phyloP scores from a whole-genome alignment of 2,329 filamentous ascomycete genomes.

The Neofusicoccum laricinum region DNA sequence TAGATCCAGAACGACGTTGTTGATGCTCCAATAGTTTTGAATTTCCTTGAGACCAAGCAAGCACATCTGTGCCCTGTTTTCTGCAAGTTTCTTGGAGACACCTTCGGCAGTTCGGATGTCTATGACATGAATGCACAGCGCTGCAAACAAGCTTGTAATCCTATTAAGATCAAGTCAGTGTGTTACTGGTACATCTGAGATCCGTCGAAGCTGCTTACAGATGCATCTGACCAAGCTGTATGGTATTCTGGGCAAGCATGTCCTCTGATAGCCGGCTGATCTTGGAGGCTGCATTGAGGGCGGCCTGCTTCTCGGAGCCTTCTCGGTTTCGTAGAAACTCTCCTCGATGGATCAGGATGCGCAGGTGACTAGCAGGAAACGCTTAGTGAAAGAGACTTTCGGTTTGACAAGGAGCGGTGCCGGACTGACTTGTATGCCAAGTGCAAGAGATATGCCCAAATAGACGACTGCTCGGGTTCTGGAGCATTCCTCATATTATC shows the following conservation, averaged over 20 bases:
- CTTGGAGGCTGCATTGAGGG: constrained; percentile 45
- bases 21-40: constrained; percentile 50
- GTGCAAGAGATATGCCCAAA: neutral
- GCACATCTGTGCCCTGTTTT: constrained; percentile 49
- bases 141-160: constrained; percentile 49
- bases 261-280: constrained; percentile 50
- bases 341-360: constrained; percentile 45
- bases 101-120: constrained; percentile 38
- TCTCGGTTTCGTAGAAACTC: constrained; percentile 39
- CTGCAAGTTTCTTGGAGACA: constrained; percentile 44
- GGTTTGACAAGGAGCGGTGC: constrained; percentile 28
- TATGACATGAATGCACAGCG: constrained; percentile 49
- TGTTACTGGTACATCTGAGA: neutral
- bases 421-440: neutral
- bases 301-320: constrained; percentile 37
- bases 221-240: constrained; percentile 47
- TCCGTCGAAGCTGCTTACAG: constrained; percentile 20
- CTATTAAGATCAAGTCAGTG: constrained; percentile 15
- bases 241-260: constrained; percentile 43
- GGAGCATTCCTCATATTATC: neutral
- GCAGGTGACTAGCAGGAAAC: constrained; percentile 45
- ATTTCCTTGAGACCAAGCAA: constrained; percentile 48
- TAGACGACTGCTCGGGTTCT: neutral
- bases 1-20: constrained; percentile 48
- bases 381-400: constrained; percentile 35